Conservation (phyloP, 106 monocot species). For the Acanthochlamys bracteata region DNA sequence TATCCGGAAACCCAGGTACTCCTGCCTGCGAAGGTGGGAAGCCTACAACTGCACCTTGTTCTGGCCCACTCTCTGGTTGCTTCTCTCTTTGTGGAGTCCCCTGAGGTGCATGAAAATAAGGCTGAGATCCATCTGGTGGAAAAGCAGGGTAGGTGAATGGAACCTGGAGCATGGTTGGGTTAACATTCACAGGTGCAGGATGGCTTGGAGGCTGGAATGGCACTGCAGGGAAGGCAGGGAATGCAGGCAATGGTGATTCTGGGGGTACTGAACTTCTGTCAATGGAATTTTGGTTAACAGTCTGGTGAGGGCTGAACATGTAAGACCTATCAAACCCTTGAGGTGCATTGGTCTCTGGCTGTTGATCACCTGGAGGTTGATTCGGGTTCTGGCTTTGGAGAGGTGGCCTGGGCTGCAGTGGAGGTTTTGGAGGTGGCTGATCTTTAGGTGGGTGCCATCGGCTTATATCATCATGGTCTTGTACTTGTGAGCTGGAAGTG, state of each 20-base stretch:
- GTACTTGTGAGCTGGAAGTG: slow-evolving; percentile 42
- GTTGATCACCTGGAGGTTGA: slow-evolving; percentile 27
- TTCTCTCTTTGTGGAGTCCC: slow-evolving; percentile 31
- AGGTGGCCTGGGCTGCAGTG: slow-evolving; percentile 24
- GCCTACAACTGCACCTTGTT: slow-evolving; percentile 47
- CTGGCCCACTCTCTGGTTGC: slow-evolving; percentile 22
- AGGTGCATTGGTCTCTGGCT: slow-evolving; percentile 25
- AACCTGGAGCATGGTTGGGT: slow-evolving; percentile 14
- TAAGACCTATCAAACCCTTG: slow-evolving; percentile 32
- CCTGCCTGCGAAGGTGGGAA: slow-evolving; percentile 32
- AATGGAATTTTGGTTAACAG: slow-evolving; percentile 16
- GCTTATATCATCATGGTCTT: slow-evolving; percentile 46
- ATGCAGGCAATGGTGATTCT: slow-evolving; percentile 36
- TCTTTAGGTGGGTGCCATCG: slow-evolving; percentile 51
- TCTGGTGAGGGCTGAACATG: slow-evolving; percentile 31
- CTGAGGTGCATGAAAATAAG: slow-evolving; percentile 27
- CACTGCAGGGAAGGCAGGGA: slow-evolving; percentile 21
- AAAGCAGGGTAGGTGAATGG: slow-evolving; percentile 38
- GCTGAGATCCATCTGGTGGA: slow-evolving; percentile 44
- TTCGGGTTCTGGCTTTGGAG: slow-evolving; percentile 21
- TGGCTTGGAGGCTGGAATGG: slow-evolving; percentile 41
- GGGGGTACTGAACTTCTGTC: slow-evolving; percentile 23
- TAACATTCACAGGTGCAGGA: slow-evolving; percentile 25
- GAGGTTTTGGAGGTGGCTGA: slow-evolving; percentile 31
- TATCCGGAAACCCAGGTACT: slow-evolving; percentile 24